phyloP scores from a whole-genome alignment of 1,284 basidiomycete species.

The Calocybe gambosa region DNA sequence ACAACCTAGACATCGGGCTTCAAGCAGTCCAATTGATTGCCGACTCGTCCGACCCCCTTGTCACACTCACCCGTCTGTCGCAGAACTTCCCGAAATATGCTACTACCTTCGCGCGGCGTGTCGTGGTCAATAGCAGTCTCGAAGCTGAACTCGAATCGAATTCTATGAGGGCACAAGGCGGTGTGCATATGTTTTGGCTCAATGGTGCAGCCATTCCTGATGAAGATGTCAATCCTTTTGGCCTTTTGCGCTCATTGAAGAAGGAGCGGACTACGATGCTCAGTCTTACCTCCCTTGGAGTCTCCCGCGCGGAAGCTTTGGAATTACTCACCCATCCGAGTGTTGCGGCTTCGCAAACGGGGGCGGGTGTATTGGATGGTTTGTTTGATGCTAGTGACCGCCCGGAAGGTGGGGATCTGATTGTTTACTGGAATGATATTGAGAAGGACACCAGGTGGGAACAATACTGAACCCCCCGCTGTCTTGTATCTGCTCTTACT shows the following conservation, averaged over 20 bases:
- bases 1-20: slow-evolving; percentile 70
- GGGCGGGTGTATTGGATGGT: slow-evolving; percentile 57
- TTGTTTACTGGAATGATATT: slow-evolving; percentile 89
- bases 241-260: slow-evolving; percentile 63
- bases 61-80: slow-evolving; percentile 63
- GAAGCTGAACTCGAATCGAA: slow-evolving; percentile 54
- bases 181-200: slow-evolving; percentile 63
- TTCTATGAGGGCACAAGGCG: slow-evolving; percentile 45
- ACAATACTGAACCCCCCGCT: no score
- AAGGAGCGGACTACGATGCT: slow-evolving; percentile 67
- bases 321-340: slow-evolving; percentile 64
- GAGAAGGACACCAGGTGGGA: slow-evolving; percentile 72
- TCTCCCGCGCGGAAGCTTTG: slow-evolving; percentile 60
- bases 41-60: slow-evolving; percentile 51
- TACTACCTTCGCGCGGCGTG: slow-evolving; percentile 61
- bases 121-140: slow-evolving; percentile 49
- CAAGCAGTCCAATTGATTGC: slow-evolving; percentile 72
- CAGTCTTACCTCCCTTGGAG: slow-evolving; percentile 55
- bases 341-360: slow-evolving; percentile 45
- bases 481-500: background rate
- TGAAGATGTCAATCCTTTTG: slow-evolving; percentile 67
- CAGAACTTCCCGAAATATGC: slow-evolving; percentile 89
- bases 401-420: slow-evolving; percentile 66
- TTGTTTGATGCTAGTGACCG: slow-evolving; percentile 87
- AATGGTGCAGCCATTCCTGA: slow-evolving; percentile 67